Evolutionary conservation across 805 yeast genomes (phyloP).

Genomic region (Hanseniaspora occidentalis): DNA sequence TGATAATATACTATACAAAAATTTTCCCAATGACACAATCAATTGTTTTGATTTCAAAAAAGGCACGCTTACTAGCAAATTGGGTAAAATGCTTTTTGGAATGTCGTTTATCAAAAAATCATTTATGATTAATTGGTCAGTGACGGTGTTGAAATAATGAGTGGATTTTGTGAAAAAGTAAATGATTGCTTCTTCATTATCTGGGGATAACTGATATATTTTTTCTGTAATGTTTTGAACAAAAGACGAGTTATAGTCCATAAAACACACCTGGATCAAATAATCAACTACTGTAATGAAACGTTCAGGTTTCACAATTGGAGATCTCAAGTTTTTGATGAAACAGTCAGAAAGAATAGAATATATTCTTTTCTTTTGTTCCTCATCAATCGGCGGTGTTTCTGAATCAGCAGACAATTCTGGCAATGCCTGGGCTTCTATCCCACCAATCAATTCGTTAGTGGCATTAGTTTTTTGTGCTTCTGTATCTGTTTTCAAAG

Average conservation of each 20-base stretch:
- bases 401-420: slow-evolving; percentile 5
- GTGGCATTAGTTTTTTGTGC: slow-evolving; percentile 5
- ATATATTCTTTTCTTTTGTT: slow-evolving; percentile 4
- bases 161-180: slow-evolving; percentile 20
- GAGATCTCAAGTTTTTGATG: slow-evolving; percentile 11
- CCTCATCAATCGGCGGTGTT: slow-evolving; percentile 2
- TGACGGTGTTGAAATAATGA: slow-evolving; percentile 15
- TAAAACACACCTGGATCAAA: slow-evolving; percentile 18
- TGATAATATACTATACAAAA: slow-evolving; percentile 12
- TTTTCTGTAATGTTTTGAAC: slow-evolving; percentile 16
- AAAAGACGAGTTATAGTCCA: slow-evolving; percentile 19
- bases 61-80: slow-evolving; percentile 10
- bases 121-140: slow-evolving; percentile 16
- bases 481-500: slow-evolving; percentile 10
- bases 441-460: slow-evolving; percentile 6
- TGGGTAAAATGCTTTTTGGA: slow-evolving; percentile 15
- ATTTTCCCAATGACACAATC: slow-evolving; percentile 17
- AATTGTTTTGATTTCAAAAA: slow-evolving; percentile 10
- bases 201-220: slow-evolving; percentile 10
- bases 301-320: neutral
- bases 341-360: slow-evolving; percentile 5
- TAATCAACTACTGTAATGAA: slow-evolving; percentile 14
- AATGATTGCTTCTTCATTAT: slow-evolving; percentile 8
- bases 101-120: slow-evolving; percentile 19
- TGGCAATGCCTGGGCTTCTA: slow-evolving; percentile 6